A percentile compares a stretch with the other conserved stretches of the same genome.
These are phyloP conservation scores for Sungouiozyma ichnusensis DNA, from an alignment of 805 yeast genomes.

Conservation along the genomic window DNA sequence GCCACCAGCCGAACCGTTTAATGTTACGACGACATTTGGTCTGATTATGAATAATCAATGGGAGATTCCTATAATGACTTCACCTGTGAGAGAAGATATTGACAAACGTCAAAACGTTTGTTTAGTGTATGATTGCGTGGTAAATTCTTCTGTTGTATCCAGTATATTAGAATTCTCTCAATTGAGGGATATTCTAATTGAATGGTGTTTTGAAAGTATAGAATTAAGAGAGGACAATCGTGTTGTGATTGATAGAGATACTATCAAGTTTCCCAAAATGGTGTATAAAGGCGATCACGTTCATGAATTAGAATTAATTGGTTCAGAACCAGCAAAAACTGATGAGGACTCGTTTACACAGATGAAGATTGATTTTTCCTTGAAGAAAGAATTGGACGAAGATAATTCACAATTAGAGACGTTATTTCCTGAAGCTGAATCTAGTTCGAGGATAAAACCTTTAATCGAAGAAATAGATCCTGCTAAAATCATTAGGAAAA, in stretches of 20 bases:
- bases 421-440: slow-evolving; percentile 14
- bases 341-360: slow-evolving; percentile 9
- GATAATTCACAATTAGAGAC: slow-evolving; percentile 18
- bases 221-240: slow-evolving; percentile 43
- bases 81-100: slow-evolving; percentile 39
- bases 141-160: slow-evolving; percentile 42
- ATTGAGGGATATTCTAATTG: slow-evolving; percentile 55
- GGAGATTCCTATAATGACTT: slow-evolving; percentile 76
- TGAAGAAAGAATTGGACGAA: slow-evolving; percentile 29
- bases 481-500: not conserved
- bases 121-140: slow-evolving; percentile 69
- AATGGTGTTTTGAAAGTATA: slow-evolving; percentile 76
- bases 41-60: slow-evolving; percentile 61
- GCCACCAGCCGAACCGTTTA: slow-evolving; percentile 43
- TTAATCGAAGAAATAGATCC: slow-evolving; percentile 44
- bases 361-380: slow-evolving; percentile 13
- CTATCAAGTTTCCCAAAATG: slow-evolving; percentile 59
- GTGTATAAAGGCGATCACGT: slow-evolving; percentile 50
- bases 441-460: slow-evolving; percentile 25
- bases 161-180: slow-evolving; percentile 42
- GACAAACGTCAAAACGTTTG: slow-evolving; percentile 67
- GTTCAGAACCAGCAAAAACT: slow-evolving; percentile 29
- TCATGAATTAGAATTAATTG: slow-evolving; percentile 16
- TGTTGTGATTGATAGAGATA: slow-evolving; percentile 44
- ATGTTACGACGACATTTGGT: slow-evolving; percentile 49